A percentile compares a stretch with the other conserved stretches of the same genome.
These are phyloP conservation scores for Pugionium cornutum DNA, from an alignment of 345 rosid species.

Conservation along the genomic window DNA sequence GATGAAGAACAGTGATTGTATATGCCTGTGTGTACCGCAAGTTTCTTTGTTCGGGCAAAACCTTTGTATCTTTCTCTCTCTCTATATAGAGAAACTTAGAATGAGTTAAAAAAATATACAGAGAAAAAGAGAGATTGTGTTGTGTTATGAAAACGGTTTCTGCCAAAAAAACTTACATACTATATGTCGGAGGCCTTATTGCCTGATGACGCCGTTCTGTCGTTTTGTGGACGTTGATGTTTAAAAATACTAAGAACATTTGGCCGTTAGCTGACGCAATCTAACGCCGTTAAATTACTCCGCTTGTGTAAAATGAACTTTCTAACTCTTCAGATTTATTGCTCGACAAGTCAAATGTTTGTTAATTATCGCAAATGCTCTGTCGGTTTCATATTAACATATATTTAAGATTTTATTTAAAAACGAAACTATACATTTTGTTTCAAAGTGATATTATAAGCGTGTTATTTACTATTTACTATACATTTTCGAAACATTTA, in stretches of 20 bases:
- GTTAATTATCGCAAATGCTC: too few species aligned
- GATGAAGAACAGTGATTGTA: constrained; percentile 14
- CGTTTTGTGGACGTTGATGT: constrained; percentile 35
- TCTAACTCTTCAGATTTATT: too few species aligned
- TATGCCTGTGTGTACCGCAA: constrained; percentile 15
- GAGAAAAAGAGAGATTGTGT: constrained; percentile 4
- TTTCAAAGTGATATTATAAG: too few species aligned
- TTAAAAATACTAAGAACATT: not conserved
- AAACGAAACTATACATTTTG: too few species aligned
- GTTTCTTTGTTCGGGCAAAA: constrained; percentile 22
- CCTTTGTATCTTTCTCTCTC: not conserved
- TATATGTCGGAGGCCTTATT: constrained; percentile 28
- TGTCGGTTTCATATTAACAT: too few species aligned
- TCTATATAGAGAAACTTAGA: not conserved
- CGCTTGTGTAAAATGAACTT: too few species aligned
- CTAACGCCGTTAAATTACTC: constrained; percentile 27
- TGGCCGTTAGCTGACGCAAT: constrained; percentile 15
- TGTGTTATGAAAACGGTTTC: constrained; percentile 31
- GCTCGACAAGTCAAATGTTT: too few species aligned
- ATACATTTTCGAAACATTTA: too few species aligned
- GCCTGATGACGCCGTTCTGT: constrained; percentile 32
- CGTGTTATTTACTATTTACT: too few species aligned
- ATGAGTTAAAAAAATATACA: not conserved
- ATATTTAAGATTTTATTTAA: too few species aligned
- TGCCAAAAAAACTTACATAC: constrained; percentile 26